Base-by-base conservation (phyloP, 176 grass and related monocot genomes). In the Elaeis guineensis region DNA sequence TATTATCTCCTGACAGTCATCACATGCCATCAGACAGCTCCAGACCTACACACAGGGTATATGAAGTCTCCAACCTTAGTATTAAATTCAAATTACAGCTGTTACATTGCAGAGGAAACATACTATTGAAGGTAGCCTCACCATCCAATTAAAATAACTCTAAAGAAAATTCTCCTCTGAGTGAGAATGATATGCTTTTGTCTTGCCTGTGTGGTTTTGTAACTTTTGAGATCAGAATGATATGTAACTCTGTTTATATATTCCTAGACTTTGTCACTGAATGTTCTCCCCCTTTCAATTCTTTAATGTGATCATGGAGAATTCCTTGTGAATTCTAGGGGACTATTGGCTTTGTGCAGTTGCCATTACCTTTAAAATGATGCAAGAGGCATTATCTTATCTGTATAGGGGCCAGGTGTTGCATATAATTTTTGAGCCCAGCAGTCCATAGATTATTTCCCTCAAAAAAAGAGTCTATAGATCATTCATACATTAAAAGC, bases 1-100 rank as follows among this genome's bases (percentile, higher is more conserved):
- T 60, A 12, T 22, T 75, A 55, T 52, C 51, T 68, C 52, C 48
- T 59, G 53, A 59, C 72, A 72, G 66, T 77, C 29, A 80, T 76
- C 77, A 77, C 72, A 57, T 59, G 74, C 54, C 19, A 25, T 55
- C 70, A 55, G 64, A 66, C 67, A 65, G 22, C 52, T 51, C 59
- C 6, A 55, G n/a, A 12, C 54, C 21, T 17, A 55, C 21, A 11
- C 3, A 18, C 54, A 55, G 54, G 21, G 9, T 9, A 6, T 21
- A 19, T 18, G 54, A 18, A 55, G 54, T 17, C 21, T 44, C 35
- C 35, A 9, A 44, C 1, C 35, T 44, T 12, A 44, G 9, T 44
- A 44, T 44, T 44, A 44, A 44, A 21, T 55, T 55, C 54, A 55
- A 21, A 55, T 12, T 55, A 19, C 17, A 55, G 7, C 54, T 21